A percentile compares a stretch with the other conserved stretches of the same genome.
These are phyloP conservation scores for Hygrophila difformis DNA, from an alignment of 257 asterid genomes.

Conservation along the genomic window DNA sequence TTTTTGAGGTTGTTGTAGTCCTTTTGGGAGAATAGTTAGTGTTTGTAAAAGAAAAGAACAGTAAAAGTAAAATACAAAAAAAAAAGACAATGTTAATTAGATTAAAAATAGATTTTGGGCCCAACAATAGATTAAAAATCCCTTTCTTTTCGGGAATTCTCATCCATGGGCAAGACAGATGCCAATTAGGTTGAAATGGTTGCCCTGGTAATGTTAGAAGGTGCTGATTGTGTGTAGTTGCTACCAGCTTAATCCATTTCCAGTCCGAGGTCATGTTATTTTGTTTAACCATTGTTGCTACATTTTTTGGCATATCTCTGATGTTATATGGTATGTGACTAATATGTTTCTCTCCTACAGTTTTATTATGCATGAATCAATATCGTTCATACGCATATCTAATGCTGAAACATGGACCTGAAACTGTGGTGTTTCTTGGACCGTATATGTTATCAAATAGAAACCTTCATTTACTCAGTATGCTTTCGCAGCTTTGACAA, in stretches of 20 bases:
- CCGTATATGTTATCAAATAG: constrained; percentile 7
- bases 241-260: constrained; percentile 10
- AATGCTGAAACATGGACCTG: neutral
- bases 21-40: too few species aligned
- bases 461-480: constrained; percentile 2
- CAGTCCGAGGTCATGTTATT: neutral
- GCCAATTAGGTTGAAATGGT: too few species aligned
- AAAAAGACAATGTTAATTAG: too few species aligned
- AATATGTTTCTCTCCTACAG: neutral
- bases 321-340: constrained; percentile 2
- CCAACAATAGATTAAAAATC: too few species aligned
- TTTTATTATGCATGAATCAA: neutral
- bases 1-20: too few species aligned
- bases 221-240: constrained; percentile 6
- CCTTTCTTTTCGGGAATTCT: too few species aligned
- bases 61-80: too few species aligned
- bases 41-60: too few species aligned
- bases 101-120: too few species aligned
- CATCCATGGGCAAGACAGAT: too few species aligned
- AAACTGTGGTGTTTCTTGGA: constrained; percentile 7
- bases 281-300: neutral
- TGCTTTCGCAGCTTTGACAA: constrained; percentile 12
- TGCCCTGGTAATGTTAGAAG: too few species aligned
- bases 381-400: neutral
- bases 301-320: neutral